Evolutionary conservation across 345 rosid species (phyloP).

Genomic region (Gynandropsis gynandra): DNA sequence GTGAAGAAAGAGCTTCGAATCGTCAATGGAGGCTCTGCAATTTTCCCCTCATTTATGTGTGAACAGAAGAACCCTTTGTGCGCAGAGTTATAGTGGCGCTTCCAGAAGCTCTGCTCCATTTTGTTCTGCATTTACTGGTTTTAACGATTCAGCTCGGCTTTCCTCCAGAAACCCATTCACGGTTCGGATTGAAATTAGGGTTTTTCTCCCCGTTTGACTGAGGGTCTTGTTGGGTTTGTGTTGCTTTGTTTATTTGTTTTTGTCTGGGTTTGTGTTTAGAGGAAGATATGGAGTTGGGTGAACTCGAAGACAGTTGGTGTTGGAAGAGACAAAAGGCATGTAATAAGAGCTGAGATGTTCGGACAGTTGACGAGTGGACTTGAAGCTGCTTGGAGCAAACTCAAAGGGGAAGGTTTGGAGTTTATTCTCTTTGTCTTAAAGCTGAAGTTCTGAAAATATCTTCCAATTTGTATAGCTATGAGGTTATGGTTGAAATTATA

Average conservation of each 20-base stretch:
- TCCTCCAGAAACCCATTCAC: constrained; percentile 48
- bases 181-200: constrained; percentile 22
- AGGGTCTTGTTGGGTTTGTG: neutral
- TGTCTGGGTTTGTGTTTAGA: constrained; percentile 30
- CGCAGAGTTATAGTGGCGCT: neutral
- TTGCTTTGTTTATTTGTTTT: neutral
- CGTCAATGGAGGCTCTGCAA: constrained; percentile 28
- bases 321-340: constrained; percentile 38
- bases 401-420: constrained; percentile 83
- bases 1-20: constrained; percentile 6
- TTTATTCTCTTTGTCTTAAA: neutral
- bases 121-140: constrained; percentile 39
- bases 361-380: constrained; percentile 91
- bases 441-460: neutral
- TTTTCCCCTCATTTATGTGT: constrained; percentile 13
- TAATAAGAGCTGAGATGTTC: constrained; percentile 89
- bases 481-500: neutral
- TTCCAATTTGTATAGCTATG: neutral
- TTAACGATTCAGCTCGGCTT: constrained; percentile 36
- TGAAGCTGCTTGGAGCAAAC: constrained; percentile 95
- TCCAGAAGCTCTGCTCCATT: constrained; percentile 22
- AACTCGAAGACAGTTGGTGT: constrained; percentile 33
- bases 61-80: constrained; percentile 15
- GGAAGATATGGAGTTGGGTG: constrained; percentile 63
- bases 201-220: neutral